A percentile compares a stretch with the other conserved stretches of the same genome.
Evolutionary conservation across 2,329 filamentous ascomycete genomes (phyloP).

Genomic region (Xylariaceae sp.): DNA sequence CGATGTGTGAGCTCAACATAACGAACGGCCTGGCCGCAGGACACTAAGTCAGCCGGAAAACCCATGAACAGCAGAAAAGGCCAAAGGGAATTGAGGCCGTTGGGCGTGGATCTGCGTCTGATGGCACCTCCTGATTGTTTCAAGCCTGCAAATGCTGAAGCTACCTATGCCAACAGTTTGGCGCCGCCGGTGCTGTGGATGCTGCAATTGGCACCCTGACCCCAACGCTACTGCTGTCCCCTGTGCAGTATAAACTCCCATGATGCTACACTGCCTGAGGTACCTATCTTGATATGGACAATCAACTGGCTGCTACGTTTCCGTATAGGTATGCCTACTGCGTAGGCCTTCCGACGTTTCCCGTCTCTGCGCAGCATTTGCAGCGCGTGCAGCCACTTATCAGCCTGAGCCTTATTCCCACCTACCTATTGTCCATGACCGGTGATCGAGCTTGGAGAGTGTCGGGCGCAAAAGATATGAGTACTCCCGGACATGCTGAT

Average conservation of each 20-base stretch:
- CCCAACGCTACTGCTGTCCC: constrained; percentile 22
- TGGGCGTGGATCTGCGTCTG: constrained; percentile 28
- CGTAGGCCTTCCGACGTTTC: not conserved
- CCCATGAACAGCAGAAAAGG: not conserved
- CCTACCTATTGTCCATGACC: not conserved
- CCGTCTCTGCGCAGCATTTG: not conserved
- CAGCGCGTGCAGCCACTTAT: not conserved
- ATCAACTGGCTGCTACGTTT: not conserved
- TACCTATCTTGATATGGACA: constrained; percentile 6
- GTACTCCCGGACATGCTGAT: constrained; percentile 1
- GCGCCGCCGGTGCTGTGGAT: constrained; percentile 25
- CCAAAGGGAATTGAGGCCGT: constrained; percentile 2
- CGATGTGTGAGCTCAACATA: no score
- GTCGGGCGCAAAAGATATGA: not conserved
- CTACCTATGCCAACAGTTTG: constrained; percentile 23
- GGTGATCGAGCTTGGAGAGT: not conserved
- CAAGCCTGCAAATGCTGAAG: constrained; percentile 26
- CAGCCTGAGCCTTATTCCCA: not conserved
- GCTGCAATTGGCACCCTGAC: constrained; percentile 9
- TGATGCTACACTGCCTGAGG: not conserved
- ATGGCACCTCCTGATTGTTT: constrained; percentile 28
- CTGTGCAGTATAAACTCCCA: not conserved
- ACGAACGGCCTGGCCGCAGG: no score
- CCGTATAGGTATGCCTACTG: not conserved
- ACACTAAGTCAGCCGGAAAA: no score